A percentile compares a stretch with the other conserved stretches of the same genome.
Conservation (phyloP, 768 basidiomycete genomes). For the Macrolepiota dolichaula region DNA sequence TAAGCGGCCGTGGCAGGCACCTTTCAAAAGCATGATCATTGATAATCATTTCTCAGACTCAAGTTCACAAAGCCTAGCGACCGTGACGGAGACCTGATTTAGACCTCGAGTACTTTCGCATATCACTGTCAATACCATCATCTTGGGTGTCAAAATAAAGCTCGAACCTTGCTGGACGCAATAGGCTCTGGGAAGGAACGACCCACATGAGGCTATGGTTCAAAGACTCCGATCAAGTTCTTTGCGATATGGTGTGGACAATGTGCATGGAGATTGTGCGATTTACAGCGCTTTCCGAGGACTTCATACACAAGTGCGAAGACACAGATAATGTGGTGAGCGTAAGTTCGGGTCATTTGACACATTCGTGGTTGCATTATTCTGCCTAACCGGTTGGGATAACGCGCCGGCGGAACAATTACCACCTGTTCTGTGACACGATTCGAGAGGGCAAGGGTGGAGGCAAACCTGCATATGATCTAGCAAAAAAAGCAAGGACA, state of each 20-base stretch:
- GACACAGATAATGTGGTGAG: not conserved
- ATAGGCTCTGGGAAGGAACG: not conserved
- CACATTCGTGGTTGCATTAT: not conserved
- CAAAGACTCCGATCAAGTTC: slow-evolving; percentile 6
- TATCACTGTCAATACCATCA: not conserved
- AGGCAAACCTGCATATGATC: not conserved
- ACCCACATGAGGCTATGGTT: not conserved
- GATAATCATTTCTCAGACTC: no score
- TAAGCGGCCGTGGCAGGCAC: not conserved
- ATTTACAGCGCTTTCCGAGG: not conserved
- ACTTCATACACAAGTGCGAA: not conserved
- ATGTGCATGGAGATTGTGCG: not conserved
- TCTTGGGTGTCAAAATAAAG: not conserved
- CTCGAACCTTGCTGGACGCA: not conserved
- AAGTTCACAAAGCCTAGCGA: not conserved
- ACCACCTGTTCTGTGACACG: slow-evolving; percentile 5
- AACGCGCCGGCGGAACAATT: slow-evolving; percentile 4
- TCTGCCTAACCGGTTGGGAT: not conserved
- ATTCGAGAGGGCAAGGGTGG: slow-evolving; percentile 1
- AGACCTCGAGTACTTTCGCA: not conserved
- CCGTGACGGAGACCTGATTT: not conserved
- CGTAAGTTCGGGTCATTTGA: not conserved
- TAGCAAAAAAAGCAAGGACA: not conserved
- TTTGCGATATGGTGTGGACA: not conserved
- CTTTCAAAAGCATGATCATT: no score